Base-by-base conservation (phyloP, 2,329 filamentous ascomycete genomes). In the Exophiala calicioides region DNA sequence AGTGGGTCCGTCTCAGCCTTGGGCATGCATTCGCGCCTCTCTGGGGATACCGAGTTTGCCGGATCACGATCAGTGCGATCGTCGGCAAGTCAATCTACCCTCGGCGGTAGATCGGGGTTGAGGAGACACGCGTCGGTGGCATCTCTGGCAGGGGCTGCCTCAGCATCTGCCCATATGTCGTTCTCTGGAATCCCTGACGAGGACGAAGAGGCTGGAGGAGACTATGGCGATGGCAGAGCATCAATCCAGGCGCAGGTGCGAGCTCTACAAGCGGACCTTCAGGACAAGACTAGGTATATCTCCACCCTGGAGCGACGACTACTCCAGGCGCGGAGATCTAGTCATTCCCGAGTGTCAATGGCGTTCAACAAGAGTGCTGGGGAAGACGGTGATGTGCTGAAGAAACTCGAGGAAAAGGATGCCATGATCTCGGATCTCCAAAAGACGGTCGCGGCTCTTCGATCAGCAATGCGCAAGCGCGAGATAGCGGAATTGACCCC, bases 271-370 rank as follows among this genome's bases (percentile, higher is more conserved):
- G 82, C 90, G n/a, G 93, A 98, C 65, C 78, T 98, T 35, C 81
- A 80, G n/a, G 93, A 98, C 69, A 96, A 95, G 73, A 97, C 93
- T 60, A 86, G 93, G 23, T 98, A 98, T 66, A 97, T 97, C 58
- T 80, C 86, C 20, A 97, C 93, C 0, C 71, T 98, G 9, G 93
- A 98, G 71, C 94, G 94, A 68, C 82, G 93, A 19, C 74, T 98
- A 1, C 75, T 97, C 24, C 93, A 98, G 63, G 93, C 93, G 27
- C 80, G 93, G 30, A 79, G 91, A 36, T 89, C 90, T 1, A 96
- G 90, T 68, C 90, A 95, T 44, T 91, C 89, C 5, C 83, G 91
- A 13, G 82, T 91, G 8, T 95, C 90, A 4, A 80, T 86, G 50
- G 85, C 85, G 1, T 80, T 90, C 52, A 81, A 80, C 60, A 78